Conservation (phyloP, 1,284 basidiomycete species). For the Pyrrhoderma lamaoense region DNA sequence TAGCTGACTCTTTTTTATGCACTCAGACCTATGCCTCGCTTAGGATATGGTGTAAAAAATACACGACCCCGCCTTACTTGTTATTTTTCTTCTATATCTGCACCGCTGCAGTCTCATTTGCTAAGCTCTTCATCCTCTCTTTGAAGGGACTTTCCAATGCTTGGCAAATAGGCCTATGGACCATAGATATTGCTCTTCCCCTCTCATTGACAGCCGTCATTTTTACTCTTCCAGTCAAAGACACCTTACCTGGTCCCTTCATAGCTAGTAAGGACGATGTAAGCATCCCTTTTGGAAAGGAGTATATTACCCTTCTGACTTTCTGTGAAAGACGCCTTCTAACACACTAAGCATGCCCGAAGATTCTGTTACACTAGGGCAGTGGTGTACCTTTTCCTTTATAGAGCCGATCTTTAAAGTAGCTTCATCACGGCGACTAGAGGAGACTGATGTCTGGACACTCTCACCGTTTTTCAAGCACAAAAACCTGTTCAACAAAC, state of each 20-base stretch:
- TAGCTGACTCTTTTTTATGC: background rate
- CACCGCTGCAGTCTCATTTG: slow-evolving; percentile 29
- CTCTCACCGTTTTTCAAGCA: slow-evolving; percentile 68
- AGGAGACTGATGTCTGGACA: slow-evolving; percentile 65
- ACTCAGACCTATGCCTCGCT: slow-evolving; percentile 40
- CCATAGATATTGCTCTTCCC: slow-evolving; percentile 30
- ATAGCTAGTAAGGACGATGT: slow-evolving; percentile 43
- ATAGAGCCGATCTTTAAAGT: slow-evolving; percentile 60
- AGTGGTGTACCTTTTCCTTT: slow-evolving; percentile 76
- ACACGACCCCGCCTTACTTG: slow-evolving; percentile 45
- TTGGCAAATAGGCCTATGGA: slow-evolving; percentile 23
- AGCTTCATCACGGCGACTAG: slow-evolving; percentile 49
- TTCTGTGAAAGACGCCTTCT: slow-evolving; percentile 38
- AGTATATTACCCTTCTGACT: background rate
- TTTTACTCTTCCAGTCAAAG: slow-evolving; percentile 46
- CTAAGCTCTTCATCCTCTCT: slow-evolving; percentile 29
- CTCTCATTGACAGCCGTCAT: slow-evolving; percentile 40
- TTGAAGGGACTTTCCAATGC: slow-evolving; percentile 4
- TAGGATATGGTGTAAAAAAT: slow-evolving; percentile 33
- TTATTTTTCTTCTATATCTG: slow-evolving; percentile 38
- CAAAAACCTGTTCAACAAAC: slow-evolving; percentile 62
- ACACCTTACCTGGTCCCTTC: slow-evolving; percentile 36
- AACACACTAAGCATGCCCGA: slow-evolving; percentile 52
- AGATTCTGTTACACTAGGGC: slow-evolving; percentile 67
- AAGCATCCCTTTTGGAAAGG: slow-evolving; percentile 18